Evolutionary conservation across 176 grass and related monocot genomes (phyloP), one percentile per base, ranked within the genome.

Genomic region (Elymus sibiricus): DNA sequence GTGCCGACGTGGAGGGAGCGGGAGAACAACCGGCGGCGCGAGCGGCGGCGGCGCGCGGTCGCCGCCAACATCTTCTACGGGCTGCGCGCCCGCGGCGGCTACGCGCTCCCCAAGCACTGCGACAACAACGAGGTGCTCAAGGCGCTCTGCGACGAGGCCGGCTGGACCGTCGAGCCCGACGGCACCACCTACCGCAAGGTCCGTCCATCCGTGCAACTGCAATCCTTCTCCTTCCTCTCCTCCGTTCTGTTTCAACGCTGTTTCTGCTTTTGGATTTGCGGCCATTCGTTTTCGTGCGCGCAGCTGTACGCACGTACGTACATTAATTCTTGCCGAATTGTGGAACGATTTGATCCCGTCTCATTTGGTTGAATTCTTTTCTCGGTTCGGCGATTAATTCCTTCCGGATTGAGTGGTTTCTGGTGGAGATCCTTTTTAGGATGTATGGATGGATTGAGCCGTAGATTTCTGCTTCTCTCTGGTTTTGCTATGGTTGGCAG

Each of bases 91-190:
- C 91, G 93, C 53, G 97, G 97, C 15, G 95, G 95, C 11, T 99
- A 94, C 90, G 92, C 91, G 88, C 92, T 99, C 0, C 97, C 97
- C 59, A 99, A 97, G 92, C 97, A 97, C 88, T 99, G 97, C 88
- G 97, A 99, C 92, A 99, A 99, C 92, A 99, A 99, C 90, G 97
- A 99, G 90, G 97, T 99, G 21, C 91, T 99, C 90, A 99, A 99
- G 84, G 97, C 97, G n/a, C 94, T 99, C 60, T 94, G 92, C 94
- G 76, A 89, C 85, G 97, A 99, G 97, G 97, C 97, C 7, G 97
- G 97, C 0, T 99, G 94, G 94, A 82, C 67, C 82, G 97, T 99
- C 80, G 90, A 99, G 83, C 92, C 85, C 22, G 97, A 99, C 76
- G 97, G 97, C 58, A 99, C 89, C 67, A 99, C 97, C 25, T 99